Base-by-base conservation (phyloP, 1,284 basidiomycete genomes). In the Puccinia polysora region DNA sequence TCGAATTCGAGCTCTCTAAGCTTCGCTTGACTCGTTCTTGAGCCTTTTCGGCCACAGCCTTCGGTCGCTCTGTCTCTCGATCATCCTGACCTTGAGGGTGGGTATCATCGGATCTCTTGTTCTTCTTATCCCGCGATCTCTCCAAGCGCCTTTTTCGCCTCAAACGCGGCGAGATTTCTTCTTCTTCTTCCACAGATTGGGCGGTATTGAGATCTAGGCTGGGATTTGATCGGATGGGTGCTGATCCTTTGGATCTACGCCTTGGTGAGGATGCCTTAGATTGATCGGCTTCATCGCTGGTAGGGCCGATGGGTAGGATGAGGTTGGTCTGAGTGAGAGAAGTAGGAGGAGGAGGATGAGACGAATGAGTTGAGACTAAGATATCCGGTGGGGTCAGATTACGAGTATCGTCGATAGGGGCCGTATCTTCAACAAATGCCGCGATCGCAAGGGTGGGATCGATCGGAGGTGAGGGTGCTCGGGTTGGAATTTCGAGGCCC, bases 141-240 rank as follows among this genome's bases (percentile, higher is more conserved):
- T 50, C 53, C 36, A 70, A 45, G 40, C 63, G 59, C 2, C 59
- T 45, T 55, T 71, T 71, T 14, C 58, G 58, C 25, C 47, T 50
- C 6, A 62, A 50, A 12, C 68, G 28, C 1, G 58, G 47, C 14
- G 68, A 71, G 4, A 63, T 63, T 32, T 63, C 45, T 25, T 71
- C 59, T 14, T 32, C 45, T 23, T 68, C 52, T 25, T 68, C 55
- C 7, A 23, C 56, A 30, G 28, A 8, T 23, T 45, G 7, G 18
- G 28, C 32, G 47, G n/a, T 34, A 15, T 23, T 18, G 12, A 40
- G 4, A 4, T 32, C 63, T 34, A 4, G 32, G 20, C 25, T 32
- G 23, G 36, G 6, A 49, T 64, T n/a, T n/a, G 4, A 36, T 47
- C 30, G 7, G 25, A 30, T 70, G 25, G 28, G 25, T 2, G 4